Base-by-base conservation (phyloP, 768 basidiomycete genomes). In the Amanita muscaria region DNA sequence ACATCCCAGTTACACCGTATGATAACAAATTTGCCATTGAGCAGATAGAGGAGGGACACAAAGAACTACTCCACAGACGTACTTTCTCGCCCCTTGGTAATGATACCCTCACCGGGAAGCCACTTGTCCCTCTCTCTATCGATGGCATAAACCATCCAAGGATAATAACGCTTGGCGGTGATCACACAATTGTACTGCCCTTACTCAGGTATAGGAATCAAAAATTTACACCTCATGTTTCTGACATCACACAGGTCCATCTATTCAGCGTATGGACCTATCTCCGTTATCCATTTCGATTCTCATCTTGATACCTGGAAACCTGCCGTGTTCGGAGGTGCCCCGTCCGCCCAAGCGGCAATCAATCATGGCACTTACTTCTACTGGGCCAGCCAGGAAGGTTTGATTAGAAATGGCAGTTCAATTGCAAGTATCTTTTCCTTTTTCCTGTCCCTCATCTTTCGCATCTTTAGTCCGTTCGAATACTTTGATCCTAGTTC, bases 291-390 rank as follows among this genome's bases (percentile, higher is more conserved):
- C 40, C 89, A 91, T 61, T 89, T 91, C 56, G 89, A 91, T 59
- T 83, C 84, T 24, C 86, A 90, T 62, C 24, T 48, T 69, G 82
- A 85, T 55, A 85, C 82, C 9, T 85, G 83, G 83, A 83, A 80
- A 54, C 81, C 83, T 3, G 67, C 74, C 24, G 78, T 83, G 8
- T 85, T 85, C 55, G 84, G 84, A 18, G 82, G 81, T 8, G 78
- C 83, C 3, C 83, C 81, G 3, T 80, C 80, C 21, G 69, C 72
- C 1, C 80, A 80, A 46, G 83, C 82, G 0, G 78, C 79, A 16
- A 79, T 92, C 51, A 90, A 86, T 49, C 89, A 92, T 48, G 89
- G 88, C 10, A 88, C 86, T 2, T 91, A 90, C 66, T 92, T 92
- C 62, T 91, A 88, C 64, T 85, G 85, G 74, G 90, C 90, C 0